Evolutionary conservation across 169 alveolate genomes (phyloP).

Genomic region (Plasmodium gallinaceum): DNA sequence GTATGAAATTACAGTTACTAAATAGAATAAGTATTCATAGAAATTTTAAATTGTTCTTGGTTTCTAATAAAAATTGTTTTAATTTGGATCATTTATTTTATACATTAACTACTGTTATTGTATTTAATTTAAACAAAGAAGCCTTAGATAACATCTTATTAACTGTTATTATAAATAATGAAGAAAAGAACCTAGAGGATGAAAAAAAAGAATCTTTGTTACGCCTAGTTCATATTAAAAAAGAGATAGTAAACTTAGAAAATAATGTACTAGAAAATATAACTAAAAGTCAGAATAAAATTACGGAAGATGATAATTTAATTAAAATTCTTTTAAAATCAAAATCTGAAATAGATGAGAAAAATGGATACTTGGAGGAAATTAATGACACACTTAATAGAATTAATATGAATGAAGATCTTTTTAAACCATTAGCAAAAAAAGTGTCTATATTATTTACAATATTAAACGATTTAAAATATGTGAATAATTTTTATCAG

Average conservation of each 20-base stretch:
- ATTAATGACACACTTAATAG: conserved; percentile 63
- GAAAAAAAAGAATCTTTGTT: conserved; percentile 64
- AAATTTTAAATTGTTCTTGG: conserved; percentile 54
- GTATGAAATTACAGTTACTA: conserved; percentile 44
- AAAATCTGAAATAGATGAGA: conserved; percentile 67
- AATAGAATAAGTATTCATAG: conserved; percentile 31
- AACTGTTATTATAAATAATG: conserved; percentile 62
- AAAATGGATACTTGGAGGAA: conserved; percentile 63
- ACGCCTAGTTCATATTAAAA: conserved; percentile 53
- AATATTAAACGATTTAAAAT: conserved; percentile 65
- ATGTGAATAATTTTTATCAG: conserved; percentile 66
- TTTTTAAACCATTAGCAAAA: conserved; percentile 69
- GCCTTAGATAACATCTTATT: conserved; percentile 48
- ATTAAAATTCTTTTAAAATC: conserved; percentile 69
- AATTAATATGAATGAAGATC: conserved; percentile 42
- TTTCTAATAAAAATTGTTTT: conserved; percentile 70
- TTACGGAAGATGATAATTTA: conserved; percentile 71
- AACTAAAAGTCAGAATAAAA: conserved; percentile 66
- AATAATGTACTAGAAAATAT: conserved; percentile 62
- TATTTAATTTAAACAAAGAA: conserved; percentile 60
- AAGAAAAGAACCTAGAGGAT: conserved; percentile 45
- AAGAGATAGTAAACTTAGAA: conserved; percentile 70
- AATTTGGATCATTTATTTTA: conserved; percentile 38
- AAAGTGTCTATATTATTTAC: conserved; percentile 68
- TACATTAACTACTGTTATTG: conserved; percentile 43